Evolutionary conservation across 2,329 filamentous ascomycete genomes (phyloP).

Genomic region (Boeremia lycopersici): DNA sequence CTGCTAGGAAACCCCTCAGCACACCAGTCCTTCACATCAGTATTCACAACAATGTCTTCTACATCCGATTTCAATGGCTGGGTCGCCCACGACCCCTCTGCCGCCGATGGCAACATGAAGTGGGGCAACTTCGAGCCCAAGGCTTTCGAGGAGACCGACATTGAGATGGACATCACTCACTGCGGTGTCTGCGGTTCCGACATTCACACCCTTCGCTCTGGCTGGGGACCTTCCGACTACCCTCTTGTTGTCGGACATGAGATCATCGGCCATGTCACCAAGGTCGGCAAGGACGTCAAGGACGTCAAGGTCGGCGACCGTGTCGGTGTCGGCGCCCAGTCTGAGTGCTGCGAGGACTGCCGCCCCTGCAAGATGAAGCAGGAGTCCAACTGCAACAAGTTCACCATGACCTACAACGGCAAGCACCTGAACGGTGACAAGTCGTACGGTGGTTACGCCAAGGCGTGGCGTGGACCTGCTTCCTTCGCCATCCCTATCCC

Average conservation of each 20-base stretch:
- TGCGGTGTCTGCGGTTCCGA: slow-evolving; percentile 47
- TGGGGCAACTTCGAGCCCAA: slow-evolving; percentile 56
- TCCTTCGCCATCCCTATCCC: slow-evolving; percentile 77
- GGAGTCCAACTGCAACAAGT: slow-evolving; percentile 53
- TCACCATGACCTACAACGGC: slow-evolving; percentile 54
- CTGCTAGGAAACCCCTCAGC: not conserved
- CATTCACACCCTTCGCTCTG: slow-evolving; percentile 45
- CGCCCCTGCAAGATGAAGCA: slow-evolving; percentile 53
- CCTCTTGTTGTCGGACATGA: slow-evolving; percentile 53
- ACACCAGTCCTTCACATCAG: not conserved
- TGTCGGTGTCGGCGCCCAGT: slow-evolving; percentile 58
- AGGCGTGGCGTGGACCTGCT: slow-evolving; percentile 73
- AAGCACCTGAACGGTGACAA: slow-evolving; percentile 64
- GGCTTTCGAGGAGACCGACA: slow-evolving; percentile 70
- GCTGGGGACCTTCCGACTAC: slow-evolving; percentile 58
- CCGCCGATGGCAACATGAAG: slow-evolving; percentile 60
- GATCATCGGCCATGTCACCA: slow-evolving; percentile 48
- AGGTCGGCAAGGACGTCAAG: slow-evolving; percentile 50
- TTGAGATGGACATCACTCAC: slow-evolving; percentile 49
- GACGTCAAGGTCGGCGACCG: slow-evolving; percentile 67
- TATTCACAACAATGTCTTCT: slow-evolving; percentile 24
- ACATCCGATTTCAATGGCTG: slow-evolving; percentile 60
- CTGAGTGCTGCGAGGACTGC: slow-evolving; percentile 56
- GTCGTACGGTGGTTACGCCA: slow-evolving; percentile 67
- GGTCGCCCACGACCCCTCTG: slow-evolving; percentile 58